phyloP scores from a whole-genome alignment of 345 rosid genomes.

The Carallia pectinifolia region DNA sequence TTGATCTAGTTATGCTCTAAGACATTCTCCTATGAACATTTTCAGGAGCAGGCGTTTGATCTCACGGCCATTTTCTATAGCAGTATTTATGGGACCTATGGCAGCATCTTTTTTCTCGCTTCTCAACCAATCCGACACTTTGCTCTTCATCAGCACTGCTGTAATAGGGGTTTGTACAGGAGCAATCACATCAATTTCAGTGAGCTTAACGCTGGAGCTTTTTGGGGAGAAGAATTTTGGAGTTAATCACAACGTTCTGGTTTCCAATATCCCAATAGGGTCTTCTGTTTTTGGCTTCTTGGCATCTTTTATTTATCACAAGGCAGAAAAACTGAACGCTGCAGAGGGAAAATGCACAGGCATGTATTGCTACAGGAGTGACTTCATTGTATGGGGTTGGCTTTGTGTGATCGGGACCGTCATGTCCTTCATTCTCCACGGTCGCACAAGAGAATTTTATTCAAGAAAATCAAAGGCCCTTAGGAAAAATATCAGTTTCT shows the following conservation, averaged over 20 bases:
- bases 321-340: slow-evolving; percentile 13
- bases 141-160: slow-evolving; percentile 66
- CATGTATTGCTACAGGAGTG: slow-evolving; percentile 49
- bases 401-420: slow-evolving; percentile 55
- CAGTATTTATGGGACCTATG: slow-evolving; percentile 52
- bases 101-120: slow-evolving; percentile 61
- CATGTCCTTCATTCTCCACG: slow-evolving; percentile 43
- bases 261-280: slow-evolving; percentile 76
- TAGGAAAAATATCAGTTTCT: no score
- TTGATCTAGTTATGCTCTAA: no score
- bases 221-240: slow-evolving; percentile 69
- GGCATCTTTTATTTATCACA: slow-evolving; percentile 64
- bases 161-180: slow-evolving; percentile 65
- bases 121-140: slow-evolving; percentile 26
- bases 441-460: slow-evolving; percentile 55
- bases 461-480: background rate
- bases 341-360: slow-evolving; percentile 59
- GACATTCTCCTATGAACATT: background rate
- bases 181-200: slow-evolving; percentile 70
- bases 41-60: slow-evolving; percentile 48
- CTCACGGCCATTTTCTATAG: slow-evolving; percentile 55
- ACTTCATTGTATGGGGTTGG: slow-evolving; percentile 70
- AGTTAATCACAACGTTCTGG: slow-evolving; percentile 77
- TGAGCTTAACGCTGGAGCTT: slow-evolving; percentile 60
- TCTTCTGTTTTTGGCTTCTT: slow-evolving; percentile 68